Base-by-base conservation (phyloP, 805 yeast genomes). In the Candida berthetii region DNA sequence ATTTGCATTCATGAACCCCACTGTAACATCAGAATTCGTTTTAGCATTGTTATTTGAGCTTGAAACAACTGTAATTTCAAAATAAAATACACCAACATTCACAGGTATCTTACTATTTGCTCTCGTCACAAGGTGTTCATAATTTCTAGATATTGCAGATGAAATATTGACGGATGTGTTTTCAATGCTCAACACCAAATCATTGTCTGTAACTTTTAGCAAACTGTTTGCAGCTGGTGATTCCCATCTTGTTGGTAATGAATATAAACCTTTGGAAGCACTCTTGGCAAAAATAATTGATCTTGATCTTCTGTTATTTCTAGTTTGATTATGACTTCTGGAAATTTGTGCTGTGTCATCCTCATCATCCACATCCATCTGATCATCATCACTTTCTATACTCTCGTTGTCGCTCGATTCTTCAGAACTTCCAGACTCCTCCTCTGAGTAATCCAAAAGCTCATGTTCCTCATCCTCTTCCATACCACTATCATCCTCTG, bases 81-180 rank as follows among this genome's bases (percentile, higher is more conserved):
- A 77, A 50, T 77, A 77, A 52, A 69, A 77, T 3, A 76, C 53
- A 2, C 80, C 77, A 42, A 70, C 54, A 17, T 58, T 54, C 3
- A 58, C 46, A 1, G 72, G 66, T 7, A 76, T 64, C 5, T 61
- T 47, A 29, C 57, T 46, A 43, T 69, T 54, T 1, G 71, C 49
- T 41, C 60, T 62, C 9, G 68, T 54, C 15, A 50, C 46, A 20
- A 48, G 35, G 17, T 45, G 40, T 7, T 53, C 58, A 33, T 49
- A 42, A 33, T 35, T 47, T 33, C 51, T 41, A 16, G 48, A 28
- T 14, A 40, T 31, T 28, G 42, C 20, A 20, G 48, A 27, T 20
- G 32, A 11, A 17, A 27, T 6, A 35, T 20, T 9, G 32, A 31
- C 20, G 3, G 46, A 33, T 19, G 15, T 31, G 14, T 39, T 40